These are phyloP conservation scores for Taiozyma sp. DNA, from an alignment of 1,139 yeast genomes.

Conservation along the genomic window DNA sequence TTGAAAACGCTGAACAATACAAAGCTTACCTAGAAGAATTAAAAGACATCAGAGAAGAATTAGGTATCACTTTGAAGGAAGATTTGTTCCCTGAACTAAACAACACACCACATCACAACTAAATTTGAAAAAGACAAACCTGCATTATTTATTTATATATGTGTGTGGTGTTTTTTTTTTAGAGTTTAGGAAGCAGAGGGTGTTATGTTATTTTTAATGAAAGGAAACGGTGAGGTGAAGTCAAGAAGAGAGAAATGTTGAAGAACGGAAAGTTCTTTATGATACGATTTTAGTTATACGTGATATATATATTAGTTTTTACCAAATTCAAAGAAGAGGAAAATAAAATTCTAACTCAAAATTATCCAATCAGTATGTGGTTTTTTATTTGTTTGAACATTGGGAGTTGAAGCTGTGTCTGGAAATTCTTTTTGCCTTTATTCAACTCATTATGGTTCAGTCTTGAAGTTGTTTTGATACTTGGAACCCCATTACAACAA, in stretches of 20 bases:
- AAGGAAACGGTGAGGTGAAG: not conserved
- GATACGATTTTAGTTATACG: constrained; percentile 1
- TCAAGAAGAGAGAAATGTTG: not conserved
- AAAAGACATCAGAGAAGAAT: constrained; percentile 84
- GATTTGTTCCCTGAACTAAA: constrained; percentile 56
- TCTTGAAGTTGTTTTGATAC: not conserved
- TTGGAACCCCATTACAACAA: not conserved
- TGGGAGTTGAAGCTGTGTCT: not conserved
- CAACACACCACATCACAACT: constrained; percentile 21
- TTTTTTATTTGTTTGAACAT: not conserved
- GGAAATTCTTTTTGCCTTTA: not conserved
- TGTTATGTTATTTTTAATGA: not conserved
- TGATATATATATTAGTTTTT: not conserved
- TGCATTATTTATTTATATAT: not conserved
- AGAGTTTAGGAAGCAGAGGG: not conserved
- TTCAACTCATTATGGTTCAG: not conserved
- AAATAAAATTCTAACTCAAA: not conserved
- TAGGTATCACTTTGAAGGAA: constrained; percentile 93
- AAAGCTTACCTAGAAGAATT: constrained; percentile 93
- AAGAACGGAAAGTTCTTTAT: not conserved
- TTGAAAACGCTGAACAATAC: constrained; percentile 90
- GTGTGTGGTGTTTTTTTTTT: not conserved
- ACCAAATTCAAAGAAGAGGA: not conserved
- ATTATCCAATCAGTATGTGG: not conserved
- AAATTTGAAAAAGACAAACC: not conserved